A percentile compares a stretch with the other conserved stretches of the same genome.
phyloP scores from a whole-genome alignment of 371 early-diverging fungal genomes.

The Polyrhizophydium stewartii region DNA sequence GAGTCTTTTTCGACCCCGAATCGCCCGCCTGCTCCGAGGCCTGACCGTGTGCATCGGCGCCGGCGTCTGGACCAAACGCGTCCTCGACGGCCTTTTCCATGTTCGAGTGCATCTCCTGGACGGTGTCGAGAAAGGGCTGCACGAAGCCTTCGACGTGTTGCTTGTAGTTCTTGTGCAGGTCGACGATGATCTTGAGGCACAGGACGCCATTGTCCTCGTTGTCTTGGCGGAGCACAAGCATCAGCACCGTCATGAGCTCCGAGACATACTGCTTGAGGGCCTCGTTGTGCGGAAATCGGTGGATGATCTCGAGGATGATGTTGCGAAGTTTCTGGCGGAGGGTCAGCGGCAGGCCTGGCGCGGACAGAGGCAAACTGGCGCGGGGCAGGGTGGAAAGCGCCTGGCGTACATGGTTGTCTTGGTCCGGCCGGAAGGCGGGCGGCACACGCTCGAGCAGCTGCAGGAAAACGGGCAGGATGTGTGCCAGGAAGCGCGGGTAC shows the following conservation, averaged over 20 bases:
- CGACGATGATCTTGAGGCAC: constrained; percentile 89
- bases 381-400: no score
- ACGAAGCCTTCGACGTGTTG: constrained; percentile 75
- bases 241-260: constrained; percentile 57
- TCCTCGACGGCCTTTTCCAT: constrained; percentile 82
- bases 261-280: constrained; percentile 54
- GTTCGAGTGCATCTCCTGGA: constrained; percentile 86
- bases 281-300: constrained; percentile 86
- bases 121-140: constrained; percentile 84
- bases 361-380: no score
- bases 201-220: constrained; percentile 96
- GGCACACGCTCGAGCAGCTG: constrained; percentile 39
- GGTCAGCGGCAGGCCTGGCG: no score
- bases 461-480: constrained; percentile 78
- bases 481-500: constrained; percentile 70
- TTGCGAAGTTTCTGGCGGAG: constrained; percentile 80
- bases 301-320: constrained; percentile 86
- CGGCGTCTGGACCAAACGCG: constrained; percentile 52
- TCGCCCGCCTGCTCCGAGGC: not conserved
- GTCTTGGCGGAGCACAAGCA: constrained; percentile 79
- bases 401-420: not conserved
- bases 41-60: not conserved
- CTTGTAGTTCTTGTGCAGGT: constrained; percentile 85
- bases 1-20: not conserved
- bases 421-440: not conserved